Percentiles rank a stretch among this genome's conserved stretches.
These are phyloP conservation scores for Trypanosoma conorhini DNA, from an alignment of 208 protist genomes.

Conservation along the genomic window DNA sequence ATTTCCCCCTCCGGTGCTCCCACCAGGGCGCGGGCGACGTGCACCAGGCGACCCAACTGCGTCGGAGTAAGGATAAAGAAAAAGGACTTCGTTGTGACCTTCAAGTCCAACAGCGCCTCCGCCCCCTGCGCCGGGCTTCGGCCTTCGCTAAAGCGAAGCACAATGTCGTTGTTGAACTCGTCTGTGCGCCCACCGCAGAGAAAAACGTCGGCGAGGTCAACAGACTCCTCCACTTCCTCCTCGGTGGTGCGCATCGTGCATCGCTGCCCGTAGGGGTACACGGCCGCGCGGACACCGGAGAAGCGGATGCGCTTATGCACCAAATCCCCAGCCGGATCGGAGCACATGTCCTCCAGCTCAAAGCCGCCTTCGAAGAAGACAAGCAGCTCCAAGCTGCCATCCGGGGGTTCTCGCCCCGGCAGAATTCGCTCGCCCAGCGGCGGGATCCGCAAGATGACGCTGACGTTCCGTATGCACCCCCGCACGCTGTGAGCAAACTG, in stretches of 20 bases:
- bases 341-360: conserved; percentile 29
- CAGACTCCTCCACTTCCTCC: conserved; percentile 28
- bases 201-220: conserved; percentile 29
- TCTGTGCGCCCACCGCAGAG: conserved; percentile 23
- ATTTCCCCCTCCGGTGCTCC: conserved; percentile 17
- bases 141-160: conserved; percentile 18
- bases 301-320: conserved; percentile 29
- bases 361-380: conserved; percentile 29
- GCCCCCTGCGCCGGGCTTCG: not conserved
- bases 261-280: conserved; percentile 27
- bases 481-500: conserved; percentile 29
- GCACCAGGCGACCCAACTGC: conserved; percentile 21
- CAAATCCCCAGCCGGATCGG: conserved; percentile 12
- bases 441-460: conserved; percentile 30
- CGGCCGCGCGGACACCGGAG: conserved; percentile 23
- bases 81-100: conserved; percentile 24
- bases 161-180: conserved; percentile 25
- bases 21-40: conserved; percentile 23
- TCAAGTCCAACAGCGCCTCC: conserved; percentile 12
- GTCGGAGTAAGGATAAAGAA: conserved; percentile 26
- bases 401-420: conserved; percentile 22
- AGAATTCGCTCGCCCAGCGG: conserved; percentile 21
- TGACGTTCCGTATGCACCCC: conserved; percentile 29
- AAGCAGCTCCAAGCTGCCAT: conserved; percentile 26
- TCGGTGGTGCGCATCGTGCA: conserved; percentile 17